Evolutionary conservation across 2,329 filamentous ascomycete species (phyloP).

Genomic region (Claviceps fusiformis): DNA sequence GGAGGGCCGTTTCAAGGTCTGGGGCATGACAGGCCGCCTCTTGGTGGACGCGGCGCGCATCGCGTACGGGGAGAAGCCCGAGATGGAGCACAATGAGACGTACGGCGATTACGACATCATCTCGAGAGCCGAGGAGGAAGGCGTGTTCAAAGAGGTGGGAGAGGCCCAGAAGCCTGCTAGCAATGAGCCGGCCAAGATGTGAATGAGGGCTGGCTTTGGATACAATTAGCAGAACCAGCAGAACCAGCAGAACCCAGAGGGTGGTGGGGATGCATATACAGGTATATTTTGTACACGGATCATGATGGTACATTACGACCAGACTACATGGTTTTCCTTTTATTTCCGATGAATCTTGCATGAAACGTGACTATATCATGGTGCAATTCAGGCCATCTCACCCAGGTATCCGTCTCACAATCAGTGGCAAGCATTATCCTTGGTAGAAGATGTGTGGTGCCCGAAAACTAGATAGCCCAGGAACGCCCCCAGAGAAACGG

Average conservation of each 20-base stretch:
- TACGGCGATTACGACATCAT: conserved; percentile 42
- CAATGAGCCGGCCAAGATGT: conserved; percentile 21
- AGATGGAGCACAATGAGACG: conserved; percentile 56
- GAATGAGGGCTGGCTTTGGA: not conserved
- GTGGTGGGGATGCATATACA: not conserved
- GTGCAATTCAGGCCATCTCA: not conserved
- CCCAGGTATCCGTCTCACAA: not conserved
- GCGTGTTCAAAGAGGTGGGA: conserved; percentile 30
- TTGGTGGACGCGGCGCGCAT: conserved; percentile 76
- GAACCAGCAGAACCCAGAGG: not conserved
- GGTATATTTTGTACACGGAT: not conserved
- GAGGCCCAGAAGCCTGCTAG: conserved; percentile 16
- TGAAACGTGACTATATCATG: not conserved
- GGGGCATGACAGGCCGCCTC: conserved; percentile 89
- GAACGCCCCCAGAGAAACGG: conserved; percentile 79
- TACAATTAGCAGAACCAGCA: not conserved
- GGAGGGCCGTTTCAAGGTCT: conserved; percentile 62
- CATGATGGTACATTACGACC: not conserved
- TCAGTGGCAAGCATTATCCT: conserved; percentile 87
- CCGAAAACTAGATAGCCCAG: conserved; percentile 78
- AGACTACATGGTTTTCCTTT: not conserved
- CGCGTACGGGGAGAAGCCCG: conserved; percentile 69
- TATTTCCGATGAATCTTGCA: not conserved
- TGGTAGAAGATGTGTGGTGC: conserved; percentile 53
- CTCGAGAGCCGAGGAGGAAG: conserved; percentile 28